Percentiles rank a stretch among this genome's conserved stretches.
Conservation (phyloP, 1,284 basidiomycete genomes). For the Cryptococcus sp. region DNA sequence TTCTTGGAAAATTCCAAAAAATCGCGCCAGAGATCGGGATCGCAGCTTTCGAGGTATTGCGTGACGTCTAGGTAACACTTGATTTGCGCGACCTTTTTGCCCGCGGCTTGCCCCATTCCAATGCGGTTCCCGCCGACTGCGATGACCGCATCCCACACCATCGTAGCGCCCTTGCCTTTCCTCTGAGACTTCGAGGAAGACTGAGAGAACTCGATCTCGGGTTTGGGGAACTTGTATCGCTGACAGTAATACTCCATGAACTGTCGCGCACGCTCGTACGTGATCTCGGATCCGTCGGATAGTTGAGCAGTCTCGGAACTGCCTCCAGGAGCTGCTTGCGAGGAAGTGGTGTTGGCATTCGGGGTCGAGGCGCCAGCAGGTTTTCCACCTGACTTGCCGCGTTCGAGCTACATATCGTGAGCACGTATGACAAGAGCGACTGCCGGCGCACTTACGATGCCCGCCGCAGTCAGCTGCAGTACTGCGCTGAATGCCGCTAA, state of each 20-base stretch:
- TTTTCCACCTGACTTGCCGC: conserved; percentile 17
- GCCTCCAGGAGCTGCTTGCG: conserved; percentile 6
- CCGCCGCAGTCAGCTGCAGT: conserved; percentile 66
- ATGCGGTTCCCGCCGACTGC: conserved; percentile 76
- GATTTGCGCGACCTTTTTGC: conserved; percentile 75
- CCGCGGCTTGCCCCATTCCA: conserved; percentile 69
- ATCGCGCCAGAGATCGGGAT: conserved; percentile 74
- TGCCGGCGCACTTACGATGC: conserved; percentile 57
- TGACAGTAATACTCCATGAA: conserved; percentile 97
- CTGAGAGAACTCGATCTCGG: conserved; percentile 67
- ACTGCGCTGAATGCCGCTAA: conserved; percentile 72
- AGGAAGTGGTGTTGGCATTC: conserved; percentile 4
- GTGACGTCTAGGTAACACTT: conserved; percentile 86
- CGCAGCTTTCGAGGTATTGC: conserved; percentile 80
- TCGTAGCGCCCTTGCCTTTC: conserved; percentile 37
- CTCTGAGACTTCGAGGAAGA: conserved; percentile 19
- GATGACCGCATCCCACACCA: conserved; percentile 78
- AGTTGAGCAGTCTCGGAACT: conserved; percentile 52
- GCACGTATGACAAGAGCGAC: not conserved
- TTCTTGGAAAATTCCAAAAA: conserved; percentile 57
- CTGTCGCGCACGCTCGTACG: conserved; percentile 74
- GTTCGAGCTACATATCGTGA: conserved; percentile 24
- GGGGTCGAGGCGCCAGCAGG: conserved; percentile 4
- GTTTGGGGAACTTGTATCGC: conserved; percentile 75
- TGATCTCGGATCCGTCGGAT: conserved; percentile 68